Evolutionary conservation across 1,284 basidiomycete species (phyloP), one percentile per base, ranked within the genome.

Genomic region (Mycena citricolor): DNA sequence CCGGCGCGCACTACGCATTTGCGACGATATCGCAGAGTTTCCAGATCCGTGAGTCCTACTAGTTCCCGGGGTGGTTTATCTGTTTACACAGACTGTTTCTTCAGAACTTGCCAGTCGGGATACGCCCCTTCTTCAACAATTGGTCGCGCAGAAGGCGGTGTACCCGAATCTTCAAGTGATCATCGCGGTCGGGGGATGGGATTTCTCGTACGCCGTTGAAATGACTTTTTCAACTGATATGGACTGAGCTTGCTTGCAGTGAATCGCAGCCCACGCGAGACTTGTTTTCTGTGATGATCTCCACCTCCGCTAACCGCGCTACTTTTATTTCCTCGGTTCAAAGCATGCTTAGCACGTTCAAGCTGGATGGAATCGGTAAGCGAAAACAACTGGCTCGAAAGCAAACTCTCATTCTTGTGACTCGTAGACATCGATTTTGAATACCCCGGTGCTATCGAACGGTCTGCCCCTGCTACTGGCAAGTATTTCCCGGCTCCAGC

Each of bases 141-240:
- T 52, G n/a, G 47, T 50, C 3, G 36, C 13, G 20, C 45, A 37
- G 12, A 54, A 49, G 29, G 6, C 14, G 13, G n/a, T 24, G 4
- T 21, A 33, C 24, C 28, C 50, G 4, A 42, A 31, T 10, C 33
- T 48, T 6, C 39, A 56, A 20, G 54, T 56, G n/a, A 19, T 49
- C 14, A 45, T 56, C 17, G 52, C 52, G 32, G 49, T 56, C 8
- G 54, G 54, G 10, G 52, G 52, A 7, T 56, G 52, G 54, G 50
- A 29, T 19, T 56, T 56, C 39, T 56, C 50, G 43, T 48, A 8
- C 17, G 41, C 25, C 1, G 11, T 8, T 23, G n/a, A 17, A n/a
- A 17, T 8, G 19, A 2, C 19, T 30, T 21, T 2, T 7, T 32
- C 16, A 32, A 32, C n/a, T 32, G 31, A 16, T 28, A 17, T 11